Conservation (phyloP, 768 basidiomycete species). For the Pleurotus giganteus region DNA sequence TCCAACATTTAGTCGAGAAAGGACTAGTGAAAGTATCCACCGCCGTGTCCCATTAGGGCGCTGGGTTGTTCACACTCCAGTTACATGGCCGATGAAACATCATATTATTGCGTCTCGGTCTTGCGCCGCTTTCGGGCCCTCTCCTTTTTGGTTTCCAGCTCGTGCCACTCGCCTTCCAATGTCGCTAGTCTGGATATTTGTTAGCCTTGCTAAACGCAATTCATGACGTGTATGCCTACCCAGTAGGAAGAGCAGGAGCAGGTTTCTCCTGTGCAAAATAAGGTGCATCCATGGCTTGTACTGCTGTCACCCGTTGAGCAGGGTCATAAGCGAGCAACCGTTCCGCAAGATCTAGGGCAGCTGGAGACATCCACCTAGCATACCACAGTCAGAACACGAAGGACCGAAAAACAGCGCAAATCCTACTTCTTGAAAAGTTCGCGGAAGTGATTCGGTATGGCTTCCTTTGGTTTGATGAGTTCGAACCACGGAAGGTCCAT, state of each 20-base stretch:
- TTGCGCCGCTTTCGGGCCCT: conserved; percentile 77
- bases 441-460: conserved; percentile 71
- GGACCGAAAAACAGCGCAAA: background rate
- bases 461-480: conserved; percentile 87
- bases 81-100: conserved; percentile 16
- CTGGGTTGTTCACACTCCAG: conserved; percentile 18
- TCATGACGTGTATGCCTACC: conserved; percentile 41
- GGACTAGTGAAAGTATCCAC: conserved; percentile 50
- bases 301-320: conserved; percentile 66
- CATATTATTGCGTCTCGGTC: conserved; percentile 46
- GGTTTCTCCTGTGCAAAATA: conserved; percentile 89
- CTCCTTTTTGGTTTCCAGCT: conserved; percentile 92
- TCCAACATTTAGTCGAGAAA: conserved; percentile 76
- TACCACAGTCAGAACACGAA: background rate
- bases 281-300: conserved; percentile 73
- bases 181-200: conserved; percentile 56
- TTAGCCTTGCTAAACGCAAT: conserved; percentile 6
- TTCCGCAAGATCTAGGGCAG: conserved; percentile 86
- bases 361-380: conserved; percentile 80
- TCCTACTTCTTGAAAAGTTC: conserved; percentile 82
- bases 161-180: conserved; percentile 96
- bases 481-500: conserved; percentile 95
- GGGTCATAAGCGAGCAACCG: conserved; percentile 82
- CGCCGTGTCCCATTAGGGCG: conserved; percentile 11
- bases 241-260: conserved; percentile 64